phyloP scores from a whole-genome alignment of 1,139 yeast species.

The Candida sanyaensis region DNA sequence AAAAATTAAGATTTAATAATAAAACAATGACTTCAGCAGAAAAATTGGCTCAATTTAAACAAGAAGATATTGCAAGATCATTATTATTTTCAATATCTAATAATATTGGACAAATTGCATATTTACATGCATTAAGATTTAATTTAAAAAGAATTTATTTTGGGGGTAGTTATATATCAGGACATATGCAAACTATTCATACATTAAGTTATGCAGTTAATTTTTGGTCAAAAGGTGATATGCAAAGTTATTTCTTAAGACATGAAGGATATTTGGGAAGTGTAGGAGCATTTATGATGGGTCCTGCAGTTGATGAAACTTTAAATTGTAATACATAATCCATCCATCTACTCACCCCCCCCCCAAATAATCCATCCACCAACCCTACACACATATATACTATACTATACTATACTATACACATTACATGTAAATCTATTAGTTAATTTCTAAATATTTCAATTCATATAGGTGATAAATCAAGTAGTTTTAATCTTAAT shows the following conservation, averaged over 20 bases:
- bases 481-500: too few species aligned
- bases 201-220: constrained; percentile 91
- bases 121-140: constrained; percentile 87
- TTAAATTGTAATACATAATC: background rate
- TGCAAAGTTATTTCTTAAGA: constrained; percentile 85
- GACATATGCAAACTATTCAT: constrained; percentile 94
- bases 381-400: too few species aligned
- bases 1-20: constrained; percentile 51
- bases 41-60: constrained; percentile 54
- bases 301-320: constrained; percentile 26
- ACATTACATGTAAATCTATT: background rate
- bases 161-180: constrained; percentile 94
- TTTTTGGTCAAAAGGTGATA: constrained; percentile 95
- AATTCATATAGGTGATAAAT: background rate
- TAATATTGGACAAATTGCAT: constrained; percentile 96
- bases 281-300: constrained; percentile 88
- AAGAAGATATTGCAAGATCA: constrained; percentile 84
- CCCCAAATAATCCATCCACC: too few species aligned
- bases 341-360: too few species aligned
- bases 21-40: constrained; percentile 26
- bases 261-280: constrained; percentile 98
- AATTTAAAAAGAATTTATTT: constrained; percentile 84
- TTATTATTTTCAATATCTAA: constrained; percentile 86
- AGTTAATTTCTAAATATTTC: background rate
- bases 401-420: too few species aligned